phyloP scores from a whole-genome alignment of 495 filamentous ascomycete species.

The Trichocladium antarcticum region DNA sequence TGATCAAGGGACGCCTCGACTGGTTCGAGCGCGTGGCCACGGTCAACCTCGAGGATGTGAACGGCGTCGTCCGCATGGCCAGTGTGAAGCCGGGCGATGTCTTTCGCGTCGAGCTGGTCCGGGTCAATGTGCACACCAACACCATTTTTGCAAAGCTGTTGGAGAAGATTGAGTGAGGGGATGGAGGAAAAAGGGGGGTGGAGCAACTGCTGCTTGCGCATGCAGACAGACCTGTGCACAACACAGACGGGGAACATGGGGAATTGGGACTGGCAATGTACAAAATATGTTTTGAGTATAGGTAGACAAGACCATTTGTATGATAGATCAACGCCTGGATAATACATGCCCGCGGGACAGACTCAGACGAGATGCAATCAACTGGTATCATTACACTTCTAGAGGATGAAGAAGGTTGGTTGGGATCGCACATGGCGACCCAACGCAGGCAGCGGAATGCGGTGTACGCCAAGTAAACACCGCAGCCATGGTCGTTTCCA shows the following conservation, averaged over 20 bases:
- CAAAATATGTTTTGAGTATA: too few relatives aligned
- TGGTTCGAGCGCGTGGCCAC: slow-evolving; percentile 31
- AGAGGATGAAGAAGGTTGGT: background rate
- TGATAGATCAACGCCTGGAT: too few relatives aligned
- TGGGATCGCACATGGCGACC: too few relatives aligned
- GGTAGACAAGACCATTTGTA: too few relatives aligned
- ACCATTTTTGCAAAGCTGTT: slow-evolving; percentile 44
- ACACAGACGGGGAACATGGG: too few relatives aligned
- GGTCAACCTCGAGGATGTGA: slow-evolving; percentile 25
- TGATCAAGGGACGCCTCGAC: slow-evolving; percentile 24
- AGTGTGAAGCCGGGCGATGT: slow-evolving; percentile 39
- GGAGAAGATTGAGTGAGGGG: slow-evolving; percentile 10
- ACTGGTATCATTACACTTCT: slow-evolving; percentile 1
- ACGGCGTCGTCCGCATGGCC: slow-evolving; percentile 20
- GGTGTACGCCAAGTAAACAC: too few relatives aligned
- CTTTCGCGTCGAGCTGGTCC: slow-evolving; percentile 48
- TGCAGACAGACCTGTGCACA: too few relatives aligned
- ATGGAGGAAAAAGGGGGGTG: background rate
- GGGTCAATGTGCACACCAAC: slow-evolving; percentile 43
- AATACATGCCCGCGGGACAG: too few relatives aligned
- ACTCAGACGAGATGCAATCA: background rate
- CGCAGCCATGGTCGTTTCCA: too few relatives aligned
- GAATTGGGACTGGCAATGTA: too few relatives aligned
- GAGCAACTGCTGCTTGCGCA: too few relatives aligned
- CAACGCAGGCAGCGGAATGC: too few relatives aligned